Evolutionary conservation across 257 asterid species (phyloP).

Genomic region (Salvia splendens): DNA sequence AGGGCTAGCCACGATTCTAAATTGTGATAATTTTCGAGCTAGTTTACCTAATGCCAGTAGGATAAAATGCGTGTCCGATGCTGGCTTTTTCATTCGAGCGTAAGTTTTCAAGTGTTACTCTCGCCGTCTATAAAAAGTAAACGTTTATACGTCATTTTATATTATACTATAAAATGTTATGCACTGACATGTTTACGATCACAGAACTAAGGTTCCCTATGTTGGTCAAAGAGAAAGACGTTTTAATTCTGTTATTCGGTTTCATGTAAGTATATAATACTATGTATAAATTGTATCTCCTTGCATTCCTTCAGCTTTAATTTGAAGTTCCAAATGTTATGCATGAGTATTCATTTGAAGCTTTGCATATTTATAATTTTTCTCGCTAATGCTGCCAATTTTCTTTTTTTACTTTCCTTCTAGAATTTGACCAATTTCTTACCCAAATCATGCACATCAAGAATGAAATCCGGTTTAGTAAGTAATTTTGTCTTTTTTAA

Average conservation of each 20-base stretch:
- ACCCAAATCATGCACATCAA: constrained; percentile 28
- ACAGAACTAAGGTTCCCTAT: constrained; percentile 32
- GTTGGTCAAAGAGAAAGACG: neutral
- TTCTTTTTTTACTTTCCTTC: neutral
- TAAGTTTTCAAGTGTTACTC: constrained; percentile 13
- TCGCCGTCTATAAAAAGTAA: no score
- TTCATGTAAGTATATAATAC: constrained; percentile 43
- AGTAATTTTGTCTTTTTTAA: neutral
- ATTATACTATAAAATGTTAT: no score
- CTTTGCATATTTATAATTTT: no score
- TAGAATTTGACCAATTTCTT: constrained; percentile 28
- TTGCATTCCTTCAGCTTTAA: neutral
- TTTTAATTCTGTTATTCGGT: constrained; percentile 1
- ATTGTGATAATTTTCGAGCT: constrained; percentile 47
- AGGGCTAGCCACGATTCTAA: constrained; percentile 46
- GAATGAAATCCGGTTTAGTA: constrained; percentile 4
- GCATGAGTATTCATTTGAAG: neutral
- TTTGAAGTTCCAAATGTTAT: neutral
- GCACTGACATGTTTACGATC: neutral
- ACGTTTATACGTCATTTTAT: no score
- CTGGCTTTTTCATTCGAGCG: constrained; percentile 50
- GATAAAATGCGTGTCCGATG: constrained; percentile 50
- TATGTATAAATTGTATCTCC: no score
- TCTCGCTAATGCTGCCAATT: neutral
- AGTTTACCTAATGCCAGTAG: constrained; percentile 19